Base-by-base conservation (phyloP, 148 eudicot species). In the Chenopodium berlandieri region DNA sequence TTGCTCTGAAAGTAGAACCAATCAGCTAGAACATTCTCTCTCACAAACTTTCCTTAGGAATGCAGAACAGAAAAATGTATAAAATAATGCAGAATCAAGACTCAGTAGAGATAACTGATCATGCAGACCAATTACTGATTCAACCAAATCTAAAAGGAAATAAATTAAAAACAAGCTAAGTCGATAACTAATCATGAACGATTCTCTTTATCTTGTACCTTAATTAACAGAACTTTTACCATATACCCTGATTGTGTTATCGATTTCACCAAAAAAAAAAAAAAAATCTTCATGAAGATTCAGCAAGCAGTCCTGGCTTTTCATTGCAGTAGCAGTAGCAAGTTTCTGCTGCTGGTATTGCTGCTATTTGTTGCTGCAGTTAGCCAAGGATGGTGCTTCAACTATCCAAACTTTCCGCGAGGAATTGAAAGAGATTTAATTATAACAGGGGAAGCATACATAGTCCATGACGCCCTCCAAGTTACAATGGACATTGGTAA, bases 401-500 rank as follows among this genome's bases (percentile, higher is more conserved):
- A 46, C n/a, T 86, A 73, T 69, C 22, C 80, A 27, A 47, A 31
- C 62, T 86, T 86, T 78, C 76, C 75, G 0, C 9, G 12, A 46
- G n/a, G 64, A 11, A 47, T 7, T 13, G 66, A n/a, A 0, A 20
- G 0, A 16, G 68, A 56, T 32, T 82, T 87, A 20, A 13, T 25
- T 17, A 27, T 19, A 20, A 25, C 19, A 0, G 71, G 67, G 0
- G 40, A 80, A 4, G 70, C 89, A 25, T 46, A 69, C 62, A 71
- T 76, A 76, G 60, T 60, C 3, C 0, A 4, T 0, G 65, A 64
- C 8, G 88, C 88, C 19, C 80, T 88, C 25, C 90, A 88, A 81
- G 90, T 88, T 3, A 88, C 90, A 4, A 13, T 2, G 9, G 90
- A 85, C 34, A 62, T 64, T 3, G 74, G 86, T 0, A 74, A 4